phyloP scores from a whole-genome alignment of 768 basidiomycete genomes.

The Astraeus odoratus region DNA sequence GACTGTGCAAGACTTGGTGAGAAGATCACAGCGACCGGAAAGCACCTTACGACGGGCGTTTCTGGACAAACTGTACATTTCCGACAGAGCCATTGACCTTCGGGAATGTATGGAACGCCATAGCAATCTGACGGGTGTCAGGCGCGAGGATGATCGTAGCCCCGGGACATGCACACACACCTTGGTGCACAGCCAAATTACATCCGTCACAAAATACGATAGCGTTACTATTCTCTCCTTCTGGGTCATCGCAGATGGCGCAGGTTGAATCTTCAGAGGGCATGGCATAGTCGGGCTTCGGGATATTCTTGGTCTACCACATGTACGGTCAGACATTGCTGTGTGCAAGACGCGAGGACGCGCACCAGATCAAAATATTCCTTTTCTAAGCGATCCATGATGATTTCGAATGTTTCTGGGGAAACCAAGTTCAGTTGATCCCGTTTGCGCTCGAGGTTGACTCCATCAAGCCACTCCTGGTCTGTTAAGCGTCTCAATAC shows the following conservation, averaged over 20 bases:
- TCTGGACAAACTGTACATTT: slow-evolving; percentile 99
- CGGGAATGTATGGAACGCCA: slow-evolving; percentile 97
- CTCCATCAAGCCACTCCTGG: slow-evolving; percentile 86
- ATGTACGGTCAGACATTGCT: background rate
- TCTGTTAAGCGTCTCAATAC: slow-evolving; percentile 39
- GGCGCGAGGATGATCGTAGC: slow-evolving; percentile 4
- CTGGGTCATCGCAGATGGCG: slow-evolving; percentile 95
- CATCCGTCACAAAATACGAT: slow-evolving; percentile 99
- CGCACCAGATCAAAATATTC: slow-evolving; percentile 96
- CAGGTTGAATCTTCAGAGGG: slow-evolving; percentile 96
- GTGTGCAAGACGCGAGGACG: slow-evolving; percentile 5
- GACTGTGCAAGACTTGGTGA: slow-evolving; percentile 40
- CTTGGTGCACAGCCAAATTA: slow-evolving; percentile 99
- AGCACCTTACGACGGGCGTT: slow-evolving; percentile 74
- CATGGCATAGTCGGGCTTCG: slow-evolving; percentile 79
- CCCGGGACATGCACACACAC: slow-evolving; percentile 33
- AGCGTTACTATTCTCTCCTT: slow-evolving; percentile 97
- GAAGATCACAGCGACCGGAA: background rate
- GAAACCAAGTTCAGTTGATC: slow-evolving; percentile 63
- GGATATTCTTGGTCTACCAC: slow-evolving; percentile 84
- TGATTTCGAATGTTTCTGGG: slow-evolving; percentile 87
- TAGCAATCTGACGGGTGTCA: slow-evolving; percentile 73
- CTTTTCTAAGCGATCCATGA: slow-evolving; percentile 98
- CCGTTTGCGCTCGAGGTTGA: slow-evolving; percentile 79
- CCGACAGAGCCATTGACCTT: slow-evolving; percentile 98